These are phyloP conservation scores for Hamamelis virginiana DNA, from an alignment of 164 flowering plant species.

Conservation along the genomic window DNA sequence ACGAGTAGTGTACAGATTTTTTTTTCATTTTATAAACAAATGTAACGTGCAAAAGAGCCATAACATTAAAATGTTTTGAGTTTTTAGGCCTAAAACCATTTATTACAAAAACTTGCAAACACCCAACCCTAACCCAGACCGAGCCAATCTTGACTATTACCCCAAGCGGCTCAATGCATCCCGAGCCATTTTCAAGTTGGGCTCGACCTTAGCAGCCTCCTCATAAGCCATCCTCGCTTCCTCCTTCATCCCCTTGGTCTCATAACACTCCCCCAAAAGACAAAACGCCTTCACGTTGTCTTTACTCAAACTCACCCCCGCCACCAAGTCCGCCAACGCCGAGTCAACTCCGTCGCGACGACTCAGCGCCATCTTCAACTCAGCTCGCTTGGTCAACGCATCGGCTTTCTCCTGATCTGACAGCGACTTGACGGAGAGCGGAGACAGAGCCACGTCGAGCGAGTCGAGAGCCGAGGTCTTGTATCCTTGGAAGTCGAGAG, in stretches of 20 bases:
- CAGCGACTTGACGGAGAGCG: slow-evolving; percentile 57
- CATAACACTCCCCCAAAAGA: slow-evolving; percentile 71
- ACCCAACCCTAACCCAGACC: no score
- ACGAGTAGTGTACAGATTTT: no score
- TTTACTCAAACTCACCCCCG: slow-evolving; percentile 45
- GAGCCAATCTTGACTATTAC: neutral
- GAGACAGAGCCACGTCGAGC: slow-evolving; percentile 62
- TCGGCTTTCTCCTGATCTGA: slow-evolving; percentile 57
- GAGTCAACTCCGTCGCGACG: slow-evolving; percentile 50
- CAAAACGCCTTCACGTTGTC: slow-evolving; percentile 51
- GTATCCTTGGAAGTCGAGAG: slow-evolving; percentile 65
- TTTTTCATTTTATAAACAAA: no score
- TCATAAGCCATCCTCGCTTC: slow-evolving; percentile 62
- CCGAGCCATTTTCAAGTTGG: slow-evolving; percentile 30
- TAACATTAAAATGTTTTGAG: no score
- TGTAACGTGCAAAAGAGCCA: no score
- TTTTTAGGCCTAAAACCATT: no score
- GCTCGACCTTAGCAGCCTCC: slow-evolving; percentile 41
- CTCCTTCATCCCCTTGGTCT: slow-evolving; percentile 55
- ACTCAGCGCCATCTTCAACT: slow-evolving; percentile 49
- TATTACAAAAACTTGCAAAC: no score
- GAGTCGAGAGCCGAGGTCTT: slow-evolving; percentile 62
- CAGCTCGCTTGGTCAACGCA: slow-evolving; percentile 73
- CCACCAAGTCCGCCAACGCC: slow-evolving; percentile 57
- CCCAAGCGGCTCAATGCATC: slow-evolving; percentile 47